Conservation (phyloP, 139 green algal species). For the Closterium sp. region DNA sequence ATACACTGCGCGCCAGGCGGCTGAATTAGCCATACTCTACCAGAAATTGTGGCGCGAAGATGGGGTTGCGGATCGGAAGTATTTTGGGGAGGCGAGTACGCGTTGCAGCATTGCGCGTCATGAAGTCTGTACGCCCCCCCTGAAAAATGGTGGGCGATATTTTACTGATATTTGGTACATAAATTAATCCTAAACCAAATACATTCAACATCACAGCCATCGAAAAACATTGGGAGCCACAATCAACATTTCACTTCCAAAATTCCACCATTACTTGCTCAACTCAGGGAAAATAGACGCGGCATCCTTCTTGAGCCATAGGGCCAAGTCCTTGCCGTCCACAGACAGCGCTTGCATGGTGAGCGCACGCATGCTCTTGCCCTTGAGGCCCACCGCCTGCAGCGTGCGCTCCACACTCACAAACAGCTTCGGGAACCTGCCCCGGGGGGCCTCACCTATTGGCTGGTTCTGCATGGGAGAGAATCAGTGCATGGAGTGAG, state of each 20-base stretch:
- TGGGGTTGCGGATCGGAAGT: no score
- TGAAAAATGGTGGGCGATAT: no score
- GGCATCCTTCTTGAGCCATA: neutral
- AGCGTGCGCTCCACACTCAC: neutral
- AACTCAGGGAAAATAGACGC: neutral
- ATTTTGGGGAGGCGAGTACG: no score
- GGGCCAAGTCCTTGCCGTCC: neutral
- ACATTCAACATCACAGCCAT: no score
- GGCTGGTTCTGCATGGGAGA: neutral
- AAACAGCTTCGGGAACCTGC: conserved; percentile 6
- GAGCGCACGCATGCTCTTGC: neutral
- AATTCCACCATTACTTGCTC: neutral
- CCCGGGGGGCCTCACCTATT: neutral
- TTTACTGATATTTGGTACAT: no score
- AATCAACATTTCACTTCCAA: neutral
- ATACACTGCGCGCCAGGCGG: neutral
- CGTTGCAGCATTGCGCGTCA: no score
- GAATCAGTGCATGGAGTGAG: no score
- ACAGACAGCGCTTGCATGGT: conserved; percentile 1
- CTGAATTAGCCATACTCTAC: no score
- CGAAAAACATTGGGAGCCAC: neutral
- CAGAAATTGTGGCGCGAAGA: no score
- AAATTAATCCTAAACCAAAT: no score
- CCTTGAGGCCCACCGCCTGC: conserved; percentile 4
- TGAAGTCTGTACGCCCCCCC: no score